Percentiles rank a stretch among this genome's conserved stretches.
These are phyloP conservation scores for Malassezia obtusa DNA, from an alignment of 1,284 basidiomycete species.

Conservation along the genomic window DNA sequence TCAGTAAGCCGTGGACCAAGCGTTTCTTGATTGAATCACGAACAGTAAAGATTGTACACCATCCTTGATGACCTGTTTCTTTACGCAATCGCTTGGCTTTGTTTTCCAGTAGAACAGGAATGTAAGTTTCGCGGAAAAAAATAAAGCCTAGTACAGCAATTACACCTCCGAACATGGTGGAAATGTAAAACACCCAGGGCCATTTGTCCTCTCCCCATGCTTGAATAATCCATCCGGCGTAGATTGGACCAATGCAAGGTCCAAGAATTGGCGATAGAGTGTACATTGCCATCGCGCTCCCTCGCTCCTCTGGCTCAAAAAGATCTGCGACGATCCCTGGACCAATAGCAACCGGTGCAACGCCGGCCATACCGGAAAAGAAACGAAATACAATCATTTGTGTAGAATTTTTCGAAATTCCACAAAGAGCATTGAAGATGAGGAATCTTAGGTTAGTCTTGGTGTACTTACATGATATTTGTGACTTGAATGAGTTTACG, in stretches of 20 bases:
- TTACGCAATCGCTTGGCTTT: conserved; percentile 51
- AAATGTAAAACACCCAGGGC: conserved; percentile 30
- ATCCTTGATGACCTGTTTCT: conserved; percentile 42
- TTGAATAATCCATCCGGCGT: conserved; percentile 28
- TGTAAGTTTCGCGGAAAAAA: conserved; percentile 45
- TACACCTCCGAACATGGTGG: conserved; percentile 24
- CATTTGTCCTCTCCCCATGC: conserved; percentile 16
- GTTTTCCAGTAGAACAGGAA: conserved; percentile 36
- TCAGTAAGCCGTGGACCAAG: conserved; percentile 48
- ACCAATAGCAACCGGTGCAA: conserved; percentile 37
- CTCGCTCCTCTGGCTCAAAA: conserved; percentile 55
- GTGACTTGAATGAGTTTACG: conserved; percentile 7
- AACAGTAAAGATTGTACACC: conserved; percentile 29
- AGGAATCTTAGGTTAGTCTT: neutral
- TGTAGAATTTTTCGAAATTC: conserved; percentile 17
- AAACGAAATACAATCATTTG: conserved; percentile 28
- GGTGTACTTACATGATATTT: neutral
- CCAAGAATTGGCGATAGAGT: conserved; percentile 54
- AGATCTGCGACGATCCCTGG: conserved; percentile 64
- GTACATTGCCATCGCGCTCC: conserved; percentile 45
- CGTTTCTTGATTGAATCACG: conserved; percentile 43
- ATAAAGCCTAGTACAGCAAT: conserved; percentile 29
- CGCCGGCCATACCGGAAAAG: conserved; percentile 41
- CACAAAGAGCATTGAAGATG: conserved; percentile 18
- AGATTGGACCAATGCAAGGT: conserved; percentile 26